Evolutionary conservation across 2,329 filamentous ascomycete genomes (phyloP).

Genomic region (Berkeleyomyces rouxiae): DNA sequence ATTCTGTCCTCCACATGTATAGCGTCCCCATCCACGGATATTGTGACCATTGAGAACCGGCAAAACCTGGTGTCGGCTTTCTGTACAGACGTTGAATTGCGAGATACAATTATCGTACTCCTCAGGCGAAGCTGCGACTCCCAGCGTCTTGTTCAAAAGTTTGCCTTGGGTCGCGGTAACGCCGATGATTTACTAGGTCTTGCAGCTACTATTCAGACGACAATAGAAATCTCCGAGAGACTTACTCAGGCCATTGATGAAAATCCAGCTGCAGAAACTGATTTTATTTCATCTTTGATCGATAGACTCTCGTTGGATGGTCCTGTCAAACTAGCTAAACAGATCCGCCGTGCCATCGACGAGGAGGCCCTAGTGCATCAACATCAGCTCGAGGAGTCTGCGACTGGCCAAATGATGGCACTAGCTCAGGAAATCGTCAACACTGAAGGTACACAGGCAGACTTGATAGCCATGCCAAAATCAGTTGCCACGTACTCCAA

Average conservation of each 20-base stretch:
- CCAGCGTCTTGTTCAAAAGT: slow-evolving; percentile 81
- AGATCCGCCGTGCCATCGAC: slow-evolving; percentile 68
- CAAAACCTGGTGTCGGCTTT: slow-evolving; percentile 71
- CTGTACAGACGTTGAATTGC: slow-evolving; percentile 46
- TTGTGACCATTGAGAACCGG: slow-evolving; percentile 59
- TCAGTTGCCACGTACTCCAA: slow-evolving; percentile 15
- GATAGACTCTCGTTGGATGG: slow-evolving; percentile 48
- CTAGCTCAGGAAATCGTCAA: slow-evolving; percentile 57
- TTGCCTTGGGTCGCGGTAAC: slow-evolving; percentile 80
- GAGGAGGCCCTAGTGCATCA: slow-evolving; percentile 64
- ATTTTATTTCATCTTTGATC: slow-evolving; percentile 30
- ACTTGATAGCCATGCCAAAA: slow-evolving; percentile 38
- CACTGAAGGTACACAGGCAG: slow-evolving; percentile 46
- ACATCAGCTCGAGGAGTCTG: slow-evolving; percentile 59
- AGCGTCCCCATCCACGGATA: slow-evolving; percentile 67
- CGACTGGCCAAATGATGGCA: slow-evolving; percentile 51
- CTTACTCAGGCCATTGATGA: slow-evolving; percentile 20
- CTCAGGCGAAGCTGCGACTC: slow-evolving; percentile 69
- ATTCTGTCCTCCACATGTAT: slow-evolving; percentile 17
- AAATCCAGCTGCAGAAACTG: slow-evolving; percentile 11
- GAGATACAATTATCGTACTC: slow-evolving; percentile 51
- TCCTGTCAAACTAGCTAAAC: slow-evolving; percentile 49
- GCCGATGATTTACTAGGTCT: slow-evolving; percentile 77
- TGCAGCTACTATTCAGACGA: slow-evolving; percentile 63
- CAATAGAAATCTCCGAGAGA: slow-evolving; percentile 44